A percentile compares a stretch with the other conserved stretches of the same genome.
Evolutionary conservation across 2,329 filamentous ascomycete genomes (phyloP).

Genomic region (Fusarium coicis): DNA sequence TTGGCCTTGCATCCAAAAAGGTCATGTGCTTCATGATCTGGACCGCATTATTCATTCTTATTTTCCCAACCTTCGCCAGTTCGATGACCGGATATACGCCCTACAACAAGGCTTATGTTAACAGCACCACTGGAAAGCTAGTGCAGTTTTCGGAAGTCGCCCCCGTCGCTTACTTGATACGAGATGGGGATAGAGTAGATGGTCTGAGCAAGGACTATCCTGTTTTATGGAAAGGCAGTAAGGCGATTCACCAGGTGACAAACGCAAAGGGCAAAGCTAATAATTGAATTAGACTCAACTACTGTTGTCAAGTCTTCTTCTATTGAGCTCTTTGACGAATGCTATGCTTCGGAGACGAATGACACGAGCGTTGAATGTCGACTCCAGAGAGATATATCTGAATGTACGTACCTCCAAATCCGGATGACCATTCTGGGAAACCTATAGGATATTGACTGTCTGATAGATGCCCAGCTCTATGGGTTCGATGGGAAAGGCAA

Average conservation of each 20-base stretch:
- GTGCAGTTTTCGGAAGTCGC: fast-evolving
- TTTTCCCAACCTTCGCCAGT: not conserved
- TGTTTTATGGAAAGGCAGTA: not conserved
- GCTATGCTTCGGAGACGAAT: too few relatives aligned
- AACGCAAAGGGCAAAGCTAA: too few relatives aligned
- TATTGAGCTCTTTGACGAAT: too few relatives aligned
- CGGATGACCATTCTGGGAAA: too few relatives aligned
- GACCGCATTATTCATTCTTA: not conserved
- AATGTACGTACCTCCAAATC: too few relatives aligned
- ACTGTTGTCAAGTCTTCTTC: too few relatives aligned
- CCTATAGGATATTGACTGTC: too few relatives aligned
- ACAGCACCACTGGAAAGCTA: fast-evolving
- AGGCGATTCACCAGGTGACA: not conserved
- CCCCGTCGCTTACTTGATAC: not conserved
- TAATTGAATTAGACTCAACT: too few relatives aligned
- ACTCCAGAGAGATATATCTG: too few relatives aligned
- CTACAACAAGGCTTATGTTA: not conserved
- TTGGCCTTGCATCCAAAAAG: not conserved
- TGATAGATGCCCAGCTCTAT: too few relatives aligned
- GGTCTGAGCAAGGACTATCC: not conserved
- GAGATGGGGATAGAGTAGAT: not conserved
- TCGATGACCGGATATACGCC: conserved; percentile 28
- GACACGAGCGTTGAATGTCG: too few relatives aligned
- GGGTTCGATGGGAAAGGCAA: too few relatives aligned
- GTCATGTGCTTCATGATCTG: not conserved